Conservation (phyloP, 2,329 filamentous ascomycete genomes). For the Exophiala sp. region DNA sequence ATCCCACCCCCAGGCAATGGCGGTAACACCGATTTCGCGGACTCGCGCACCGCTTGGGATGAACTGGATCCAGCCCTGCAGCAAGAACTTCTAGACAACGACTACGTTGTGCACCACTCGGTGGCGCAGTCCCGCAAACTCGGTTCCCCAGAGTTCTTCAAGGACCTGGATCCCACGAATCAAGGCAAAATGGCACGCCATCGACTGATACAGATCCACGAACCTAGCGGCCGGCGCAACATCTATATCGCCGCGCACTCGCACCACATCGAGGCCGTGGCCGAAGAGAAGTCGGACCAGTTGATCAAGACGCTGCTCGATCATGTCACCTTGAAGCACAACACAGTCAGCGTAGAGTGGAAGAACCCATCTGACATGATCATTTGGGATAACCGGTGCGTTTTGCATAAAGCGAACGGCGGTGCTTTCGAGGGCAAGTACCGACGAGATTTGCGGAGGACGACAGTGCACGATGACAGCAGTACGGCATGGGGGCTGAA, state of each 20-base stretch:
- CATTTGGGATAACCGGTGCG: slow-evolving; percentile 58
- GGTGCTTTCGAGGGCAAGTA: slow-evolving; percentile 50
- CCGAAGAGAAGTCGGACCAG: slow-evolving; percentile 34
- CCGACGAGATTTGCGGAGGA: slow-evolving; percentile 53
- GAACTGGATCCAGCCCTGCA: slow-evolving; percentile 41
- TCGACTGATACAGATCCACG: slow-evolving; percentile 51
- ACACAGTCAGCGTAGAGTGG: slow-evolving; percentile 48
- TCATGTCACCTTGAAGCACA: slow-evolving; percentile 49
- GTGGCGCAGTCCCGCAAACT: slow-evolving; percentile 51
- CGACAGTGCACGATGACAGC: slow-evolving; percentile 54
- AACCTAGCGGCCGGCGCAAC: slow-evolving; percentile 50
- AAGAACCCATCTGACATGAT: slow-evolving; percentile 48
- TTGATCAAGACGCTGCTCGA: slow-evolving; percentile 37
- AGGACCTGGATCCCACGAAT: slow-evolving; percentile 41
- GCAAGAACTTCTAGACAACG: slow-evolving; percentile 35
- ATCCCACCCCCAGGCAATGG: slow-evolving; percentile 49
- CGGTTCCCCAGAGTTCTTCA: slow-evolving; percentile 45
- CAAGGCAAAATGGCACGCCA: slow-evolving; percentile 45
- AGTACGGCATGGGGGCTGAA: slow-evolving; percentile 44
- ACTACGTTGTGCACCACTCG: slow-evolving; percentile 50
- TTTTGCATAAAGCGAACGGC: slow-evolving; percentile 52
- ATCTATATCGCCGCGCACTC: slow-evolving; percentile 54
- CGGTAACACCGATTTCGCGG: slow-evolving; percentile 54
- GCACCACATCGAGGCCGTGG: slow-evolving; percentile 50
- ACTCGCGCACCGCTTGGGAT: slow-evolving; percentile 51